Base-by-base conservation (phyloP, 2,329 filamentous ascomycete genomes). In the Pseudomassariella vexata region DNA sequence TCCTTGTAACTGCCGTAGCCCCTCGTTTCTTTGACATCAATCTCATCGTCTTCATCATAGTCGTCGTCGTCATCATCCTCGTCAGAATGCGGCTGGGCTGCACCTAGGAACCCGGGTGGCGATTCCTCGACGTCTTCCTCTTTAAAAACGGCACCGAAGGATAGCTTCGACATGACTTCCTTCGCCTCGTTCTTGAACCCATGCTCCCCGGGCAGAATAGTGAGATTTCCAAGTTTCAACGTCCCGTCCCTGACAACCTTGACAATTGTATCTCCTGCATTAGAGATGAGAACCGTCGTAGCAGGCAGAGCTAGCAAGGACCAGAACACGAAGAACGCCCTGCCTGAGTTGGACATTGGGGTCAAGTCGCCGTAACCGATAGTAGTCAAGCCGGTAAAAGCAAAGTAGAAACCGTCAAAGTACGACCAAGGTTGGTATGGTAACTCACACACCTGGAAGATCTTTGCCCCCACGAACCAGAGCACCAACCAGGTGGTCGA, bases 261-360 rank as follows among this genome's bases (percentile, higher is more conserved):
- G 27, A 95, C 80, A 14, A 95, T 73, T 0, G 89, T 95, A 48
- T 94, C 83, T 16, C 84, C 85, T 37, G 92, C 83, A 44, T 89
- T 84, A 9, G 79, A 82, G 41, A 94, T 84, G 9, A 95, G 70
- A 12, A 94, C 80, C 0, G 89, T 94, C 73, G 89, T 89, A 3
- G 85, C 89, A 0, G 89, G 89, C 3, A 95, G 69, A 0, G 88
- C 87, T 17, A 95, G 70, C 2, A 95, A 57, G 10, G 81, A 85
- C 89, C 89, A 95, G 35, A 95, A 80, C n/a, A 95, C 85, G 48
- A 94, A 95, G 54, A 95, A 94, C 0, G 85, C 77, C 34, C 85
- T 80, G 2, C 85, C 86, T 0, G 79, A 72, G 41, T 88, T 89
- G 2, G 81, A 85, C n/a, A 78, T 65, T 0, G 87, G 87, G 2